Evolutionary conservation across 352 stramenopile genomes (phyloP).

Genomic region (Phytophthora quininea): DNA sequence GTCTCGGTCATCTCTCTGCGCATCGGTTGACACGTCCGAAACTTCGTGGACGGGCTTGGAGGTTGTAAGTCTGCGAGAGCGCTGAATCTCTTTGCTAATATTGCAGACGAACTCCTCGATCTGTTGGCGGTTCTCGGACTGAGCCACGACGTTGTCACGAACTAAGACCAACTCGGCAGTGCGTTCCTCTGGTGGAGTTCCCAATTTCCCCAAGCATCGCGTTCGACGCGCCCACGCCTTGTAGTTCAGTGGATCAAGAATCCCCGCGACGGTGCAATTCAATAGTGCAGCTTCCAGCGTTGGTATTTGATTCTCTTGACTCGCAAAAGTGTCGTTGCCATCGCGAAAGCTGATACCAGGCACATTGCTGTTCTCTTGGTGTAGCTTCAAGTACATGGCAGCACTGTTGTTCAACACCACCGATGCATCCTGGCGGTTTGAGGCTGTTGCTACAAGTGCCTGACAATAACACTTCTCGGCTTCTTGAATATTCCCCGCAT

Average conservation of each 20-base stretch:
- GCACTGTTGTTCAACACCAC: slow-evolving; percentile 17
- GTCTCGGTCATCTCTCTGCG: slow-evolving; percentile 5
- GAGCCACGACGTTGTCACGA: neutral
- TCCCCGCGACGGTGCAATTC: slow-evolving; percentile 14
- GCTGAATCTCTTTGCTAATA: neutral
- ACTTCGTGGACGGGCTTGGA: neutral
- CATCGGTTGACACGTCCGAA: slow-evolving; percentile 3
- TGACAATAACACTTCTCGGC: slow-evolving; percentile 11
- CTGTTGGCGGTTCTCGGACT: neutral
- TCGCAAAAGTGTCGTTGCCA: neutral
- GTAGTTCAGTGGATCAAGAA: slow-evolving; percentile 11
- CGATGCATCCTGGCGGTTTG: neutral
- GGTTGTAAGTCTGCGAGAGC: neutral
- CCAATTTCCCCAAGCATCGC: neutral
- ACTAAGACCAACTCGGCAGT: neutral
- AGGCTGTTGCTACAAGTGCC: neutral
- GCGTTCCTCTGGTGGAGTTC: neutral
- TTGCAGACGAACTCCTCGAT: neutral
- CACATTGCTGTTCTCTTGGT: slow-evolving; percentile 4
- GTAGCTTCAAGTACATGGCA: slow-evolving; percentile 12
- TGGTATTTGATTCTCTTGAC: neutral
- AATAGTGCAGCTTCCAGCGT: slow-evolving; percentile 6
- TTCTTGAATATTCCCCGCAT: neutral
- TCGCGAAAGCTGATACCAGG: neutral
- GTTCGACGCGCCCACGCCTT: neutral